Evolutionary conservation across 2,329 filamentous ascomycete genomes (phyloP).

Genomic region (Cercospora nicotianae): DNA sequence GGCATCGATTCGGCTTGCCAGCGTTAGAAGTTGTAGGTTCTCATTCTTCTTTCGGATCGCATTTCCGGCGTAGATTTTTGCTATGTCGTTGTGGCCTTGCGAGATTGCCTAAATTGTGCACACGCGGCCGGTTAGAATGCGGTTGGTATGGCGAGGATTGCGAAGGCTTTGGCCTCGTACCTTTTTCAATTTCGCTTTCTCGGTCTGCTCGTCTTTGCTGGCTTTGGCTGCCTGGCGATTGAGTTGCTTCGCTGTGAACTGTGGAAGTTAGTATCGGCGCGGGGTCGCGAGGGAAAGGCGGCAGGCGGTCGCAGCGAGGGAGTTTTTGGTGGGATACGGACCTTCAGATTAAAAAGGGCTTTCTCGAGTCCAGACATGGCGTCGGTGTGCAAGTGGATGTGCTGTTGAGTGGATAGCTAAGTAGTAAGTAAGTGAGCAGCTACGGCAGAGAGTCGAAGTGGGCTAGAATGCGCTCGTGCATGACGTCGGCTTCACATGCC

Average conservation of each 20-base stretch:
- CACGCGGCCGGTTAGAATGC: not conserved
- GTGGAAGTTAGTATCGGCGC: constrained; percentile 13
- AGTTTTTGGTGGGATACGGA: constrained; percentile 31
- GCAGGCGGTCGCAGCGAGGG: constrained; percentile 14
- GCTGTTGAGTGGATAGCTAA: not conserved
- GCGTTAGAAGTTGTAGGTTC: constrained; percentile 58
- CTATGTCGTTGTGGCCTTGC: constrained; percentile 58
- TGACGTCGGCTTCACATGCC: constrained; percentile 16
- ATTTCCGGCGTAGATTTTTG: constrained; percentile 64
- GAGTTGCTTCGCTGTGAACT: constrained; percentile 65
- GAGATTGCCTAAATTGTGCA: constrained; percentile 54
- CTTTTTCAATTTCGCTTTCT: constrained; percentile 64
- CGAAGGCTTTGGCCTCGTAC: not conserved
- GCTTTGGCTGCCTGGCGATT: constrained; percentile 63
- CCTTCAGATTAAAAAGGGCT: constrained; percentile 63
- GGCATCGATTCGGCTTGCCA: constrained; percentile 60
- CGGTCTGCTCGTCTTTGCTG: constrained; percentile 60
- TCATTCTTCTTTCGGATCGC: constrained; percentile 65
- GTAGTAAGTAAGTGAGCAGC: not conserved
- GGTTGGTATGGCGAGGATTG: constrained; percentile 36
- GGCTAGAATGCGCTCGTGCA: constrained; percentile 9
- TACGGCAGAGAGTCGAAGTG: constrained; percentile 11
- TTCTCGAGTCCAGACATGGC: constrained; percentile 62
- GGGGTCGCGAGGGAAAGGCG: constrained; percentile 25
- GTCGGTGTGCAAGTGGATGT: constrained; percentile 15